phyloP scores from a whole-genome alignment of 2,329 filamentous ascomycete genomes.

The Fusarium anthophilum region DNA sequence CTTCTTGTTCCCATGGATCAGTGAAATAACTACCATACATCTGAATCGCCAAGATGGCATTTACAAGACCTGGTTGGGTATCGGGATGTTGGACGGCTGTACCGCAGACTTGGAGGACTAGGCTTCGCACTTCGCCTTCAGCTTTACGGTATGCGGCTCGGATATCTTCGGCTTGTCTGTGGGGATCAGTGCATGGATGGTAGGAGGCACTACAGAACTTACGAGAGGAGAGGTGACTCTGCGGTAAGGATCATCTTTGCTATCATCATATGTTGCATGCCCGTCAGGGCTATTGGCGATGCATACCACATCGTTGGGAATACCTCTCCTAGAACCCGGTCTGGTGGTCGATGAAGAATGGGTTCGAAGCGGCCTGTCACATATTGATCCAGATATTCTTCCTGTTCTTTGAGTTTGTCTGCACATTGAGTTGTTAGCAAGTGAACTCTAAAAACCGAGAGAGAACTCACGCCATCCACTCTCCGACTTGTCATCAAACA shows the following conservation, averaged over 20 bases:
- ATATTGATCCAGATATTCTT: slow-evolving; percentile 20
- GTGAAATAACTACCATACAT: slow-evolving; percentile 36
- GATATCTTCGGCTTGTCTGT: slow-evolving; percentile 2
- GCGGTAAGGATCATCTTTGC: slow-evolving; percentile 36
- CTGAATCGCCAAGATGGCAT: slow-evolving; percentile 24
- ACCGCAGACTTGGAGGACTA: slow-evolving; percentile 34
- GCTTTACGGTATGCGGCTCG: slow-evolving; percentile 25
- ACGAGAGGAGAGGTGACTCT: slow-evolving; percentile 33
- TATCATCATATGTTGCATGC: slow-evolving; percentile 39
- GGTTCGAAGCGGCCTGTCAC: not conserved
- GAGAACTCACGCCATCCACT: slow-evolving; percentile 27
- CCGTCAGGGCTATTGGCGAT: slow-evolving; percentile 23
- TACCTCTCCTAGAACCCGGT: slow-evolving; percentile 19
- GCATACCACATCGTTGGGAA: slow-evolving; percentile 35
- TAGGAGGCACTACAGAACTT: rapidly evolving
- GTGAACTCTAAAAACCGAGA: rapidly evolving
- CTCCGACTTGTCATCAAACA: slow-evolving; percentile 22
- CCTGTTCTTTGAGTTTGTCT: slow-evolving; percentile 31
- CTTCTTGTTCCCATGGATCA: slow-evolving; percentile 34
- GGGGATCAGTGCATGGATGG: rapidly evolving
- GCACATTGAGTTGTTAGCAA: rapidly evolving
- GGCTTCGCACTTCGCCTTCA: slow-evolving; percentile 13
- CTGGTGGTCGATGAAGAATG: slow-evolving; percentile 16
- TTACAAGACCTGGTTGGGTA: slow-evolving; percentile 28
- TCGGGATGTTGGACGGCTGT: slow-evolving; percentile 25